phyloP scores from a whole-genome alignment of 495 filamentous ascomycete species.

The Penicillium soppii region DNA sequence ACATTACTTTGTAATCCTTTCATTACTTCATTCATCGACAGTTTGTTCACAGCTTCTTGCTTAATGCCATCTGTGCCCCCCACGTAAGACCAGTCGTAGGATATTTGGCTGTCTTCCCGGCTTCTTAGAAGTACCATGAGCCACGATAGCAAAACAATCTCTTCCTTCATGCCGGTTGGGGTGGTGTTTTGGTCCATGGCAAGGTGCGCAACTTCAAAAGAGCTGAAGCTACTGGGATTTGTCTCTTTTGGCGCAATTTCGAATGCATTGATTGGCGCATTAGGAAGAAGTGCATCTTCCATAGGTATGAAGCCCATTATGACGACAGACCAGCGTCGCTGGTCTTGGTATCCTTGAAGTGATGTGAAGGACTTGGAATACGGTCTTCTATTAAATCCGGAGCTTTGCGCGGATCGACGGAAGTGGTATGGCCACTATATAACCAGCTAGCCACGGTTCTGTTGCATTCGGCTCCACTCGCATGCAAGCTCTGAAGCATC shows the following conservation, averaged over 20 bases:
- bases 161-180: conserved; percentile 34
- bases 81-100: conserved; percentile 39
- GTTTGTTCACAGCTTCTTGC: neutral
- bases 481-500: conserved; percentile 1
- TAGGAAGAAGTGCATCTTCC: conserved; percentile 6
- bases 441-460: conserved; percentile 8
- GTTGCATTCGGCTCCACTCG: conserved; percentile 3
- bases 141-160: conserved; percentile 45
- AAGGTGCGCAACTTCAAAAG: conserved; percentile 21
- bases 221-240: conserved; percentile 9
- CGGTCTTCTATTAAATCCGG: neutral
- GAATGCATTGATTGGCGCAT: conserved; percentile 5
- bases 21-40: conserved; percentile 26
- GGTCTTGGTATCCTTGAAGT: conserved; percentile 7
- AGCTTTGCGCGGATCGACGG: conserved; percentile 7
- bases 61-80: neutral
- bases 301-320: conserved; percentile 31
- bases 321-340: conserved; percentile 11
- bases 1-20: conserved; percentile 24
- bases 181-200: conserved; percentile 10
- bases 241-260: neutral
- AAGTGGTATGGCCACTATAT: conserved; percentile 20
- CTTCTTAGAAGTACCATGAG: conserved; percentile 39
- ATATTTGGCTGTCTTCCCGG: conserved; percentile 34
- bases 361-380: conserved; percentile 6